phyloP scores from a whole-genome alignment of 257 asterid species.

The Solanum sparsipilum region DNA sequence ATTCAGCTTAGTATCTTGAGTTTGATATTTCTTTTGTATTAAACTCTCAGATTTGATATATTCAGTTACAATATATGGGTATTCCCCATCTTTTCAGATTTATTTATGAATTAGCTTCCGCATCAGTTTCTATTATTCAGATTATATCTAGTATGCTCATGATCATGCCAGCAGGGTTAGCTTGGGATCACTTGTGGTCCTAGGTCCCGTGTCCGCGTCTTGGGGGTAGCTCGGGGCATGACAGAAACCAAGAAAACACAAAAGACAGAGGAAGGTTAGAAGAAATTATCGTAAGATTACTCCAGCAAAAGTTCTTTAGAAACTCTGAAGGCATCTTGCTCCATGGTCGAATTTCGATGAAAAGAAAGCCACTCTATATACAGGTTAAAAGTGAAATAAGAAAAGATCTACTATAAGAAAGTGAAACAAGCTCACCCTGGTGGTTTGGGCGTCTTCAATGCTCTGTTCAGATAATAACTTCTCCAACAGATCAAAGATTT shows the following conservation, averaged over 20 bases:
- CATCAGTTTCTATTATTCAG: too few relatives aligned
- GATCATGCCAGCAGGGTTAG: too few relatives aligned
- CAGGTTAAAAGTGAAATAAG: neutral
- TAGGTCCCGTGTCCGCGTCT: too few relatives aligned
- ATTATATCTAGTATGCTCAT: too few relatives aligned
- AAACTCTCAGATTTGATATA: too few relatives aligned
- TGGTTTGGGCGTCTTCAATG: constrained; percentile 27
- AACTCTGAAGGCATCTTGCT: neutral
- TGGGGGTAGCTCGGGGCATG: too few relatives aligned
- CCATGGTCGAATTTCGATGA: neutral
- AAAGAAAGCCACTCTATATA: neutral
- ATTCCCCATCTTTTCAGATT: too few relatives aligned
- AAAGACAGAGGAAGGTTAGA: neutral
- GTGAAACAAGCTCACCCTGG: constrained; percentile 28
- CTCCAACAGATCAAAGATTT: constrained; percentile 22
- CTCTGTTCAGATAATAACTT: constrained; percentile 32
- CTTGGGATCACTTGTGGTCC: too few relatives aligned
- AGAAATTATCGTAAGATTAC: neutral
- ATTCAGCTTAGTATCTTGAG: too few relatives aligned
- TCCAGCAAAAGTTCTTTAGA: neutral
- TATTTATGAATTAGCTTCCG: too few relatives aligned
- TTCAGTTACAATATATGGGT: too few relatives aligned
- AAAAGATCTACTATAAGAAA: neutral
- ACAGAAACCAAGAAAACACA: neutral
- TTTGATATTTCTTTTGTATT: too few relatives aligned